Percentiles rank a stretch among this genome's conserved stretches.
Evolutionary conservation across 139 green algal genomes (phyloP).

Genomic region (Chlorella sp.): DNA sequence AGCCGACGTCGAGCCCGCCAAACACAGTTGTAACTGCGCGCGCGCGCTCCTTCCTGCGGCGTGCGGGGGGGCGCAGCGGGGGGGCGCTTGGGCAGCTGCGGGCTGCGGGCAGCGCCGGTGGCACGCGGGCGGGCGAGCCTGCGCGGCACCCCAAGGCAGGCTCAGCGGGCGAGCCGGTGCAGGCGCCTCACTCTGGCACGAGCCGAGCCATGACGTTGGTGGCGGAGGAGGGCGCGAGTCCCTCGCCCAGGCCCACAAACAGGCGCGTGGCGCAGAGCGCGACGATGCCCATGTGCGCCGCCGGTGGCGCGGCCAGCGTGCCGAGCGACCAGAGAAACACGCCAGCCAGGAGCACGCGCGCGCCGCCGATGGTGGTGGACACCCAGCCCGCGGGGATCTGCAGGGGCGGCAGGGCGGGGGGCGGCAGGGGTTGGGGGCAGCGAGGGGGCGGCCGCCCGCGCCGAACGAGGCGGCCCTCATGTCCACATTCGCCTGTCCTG

Average conservation of each 20-base stretch:
- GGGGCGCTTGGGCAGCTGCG: too few relatives aligned
- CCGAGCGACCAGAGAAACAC: conserved; percentile 92
- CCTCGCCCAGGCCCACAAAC: conserved; percentile 94
- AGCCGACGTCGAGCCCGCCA: conserved; percentile 92
- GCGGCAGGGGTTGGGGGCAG: too few relatives aligned
- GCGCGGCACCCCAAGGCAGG: too few relatives aligned
- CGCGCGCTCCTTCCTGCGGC: conserved; percentile 66
- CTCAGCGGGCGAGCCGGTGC: too few relatives aligned
- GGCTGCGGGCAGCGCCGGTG: too few relatives aligned
- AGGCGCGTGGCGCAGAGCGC: conserved; percentile 84
- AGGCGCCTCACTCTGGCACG: conserved; percentile 52
- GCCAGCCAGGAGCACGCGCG: conserved; percentile 83
- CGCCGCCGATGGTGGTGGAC: conserved; percentile 83
- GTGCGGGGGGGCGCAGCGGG: neutral
- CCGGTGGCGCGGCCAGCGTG: conserved; percentile 85
- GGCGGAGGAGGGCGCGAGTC: conserved; percentile 90
- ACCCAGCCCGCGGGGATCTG: conserved; percentile 94
- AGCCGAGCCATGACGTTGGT: conserved; percentile 86
- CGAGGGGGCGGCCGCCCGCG: too few relatives aligned
- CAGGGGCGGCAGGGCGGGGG: too few relatives aligned
- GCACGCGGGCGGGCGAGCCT: too few relatives aligned
- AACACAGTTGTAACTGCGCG: conserved; percentile 90
- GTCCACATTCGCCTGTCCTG: too few relatives aligned
- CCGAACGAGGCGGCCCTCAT: too few relatives aligned
- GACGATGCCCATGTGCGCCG: conserved; percentile 72